Percentiles rank a stretch among this genome's conserved stretches.
phyloP scores from a whole-genome alignment of 1,139 yeast genomes.

The Candida sp. region DNA sequence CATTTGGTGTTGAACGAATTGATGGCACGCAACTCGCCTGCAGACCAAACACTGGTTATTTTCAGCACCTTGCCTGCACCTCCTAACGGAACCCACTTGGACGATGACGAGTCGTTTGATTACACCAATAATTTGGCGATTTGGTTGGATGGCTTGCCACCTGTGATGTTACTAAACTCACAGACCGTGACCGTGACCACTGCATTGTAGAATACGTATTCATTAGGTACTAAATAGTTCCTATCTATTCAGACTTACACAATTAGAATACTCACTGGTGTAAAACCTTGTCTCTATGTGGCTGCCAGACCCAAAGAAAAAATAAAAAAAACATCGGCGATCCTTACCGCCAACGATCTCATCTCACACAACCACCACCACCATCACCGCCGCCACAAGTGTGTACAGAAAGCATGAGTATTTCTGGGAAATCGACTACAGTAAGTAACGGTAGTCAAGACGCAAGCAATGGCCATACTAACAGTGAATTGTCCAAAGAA shows the following conservation, averaged over 20 bases:
- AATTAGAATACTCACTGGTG: no score
- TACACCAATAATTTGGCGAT: constrained; percentile 78
- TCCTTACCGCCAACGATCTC: not conserved
- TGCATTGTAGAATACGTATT: constrained; percentile 51
- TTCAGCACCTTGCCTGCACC: constrained; percentile 95
- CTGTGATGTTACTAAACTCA: constrained; percentile 79
- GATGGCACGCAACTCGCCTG: constrained; percentile 66
- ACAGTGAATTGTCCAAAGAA: constrained; percentile 24
- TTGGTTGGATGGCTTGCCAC: constrained; percentile 86
- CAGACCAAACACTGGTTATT: constrained; percentile 65
- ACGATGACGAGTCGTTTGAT: constrained; percentile 68
- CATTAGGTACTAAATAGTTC: not conserved
- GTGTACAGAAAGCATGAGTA: constrained; percentile 6
- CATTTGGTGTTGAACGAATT: constrained; percentile 86
- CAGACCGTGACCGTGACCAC: constrained; percentile 97
- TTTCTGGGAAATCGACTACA: not conserved
- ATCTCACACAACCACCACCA: not conserved
- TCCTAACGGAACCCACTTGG: constrained; percentile 74
- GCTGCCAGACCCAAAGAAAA: not conserved
- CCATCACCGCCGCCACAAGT: not conserved
- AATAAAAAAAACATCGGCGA: not conserved
- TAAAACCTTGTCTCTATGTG: no score
- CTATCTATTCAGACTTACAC: not conserved
- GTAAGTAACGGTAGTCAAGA: constrained; percentile 2
- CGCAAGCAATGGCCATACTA: constrained; percentile 10